Evolutionary conservation across 2,329 filamentous ascomycete genomes (phyloP), one percentile per base, ranked within the genome.

Genomic region (Trichoderma sp.): DNA sequence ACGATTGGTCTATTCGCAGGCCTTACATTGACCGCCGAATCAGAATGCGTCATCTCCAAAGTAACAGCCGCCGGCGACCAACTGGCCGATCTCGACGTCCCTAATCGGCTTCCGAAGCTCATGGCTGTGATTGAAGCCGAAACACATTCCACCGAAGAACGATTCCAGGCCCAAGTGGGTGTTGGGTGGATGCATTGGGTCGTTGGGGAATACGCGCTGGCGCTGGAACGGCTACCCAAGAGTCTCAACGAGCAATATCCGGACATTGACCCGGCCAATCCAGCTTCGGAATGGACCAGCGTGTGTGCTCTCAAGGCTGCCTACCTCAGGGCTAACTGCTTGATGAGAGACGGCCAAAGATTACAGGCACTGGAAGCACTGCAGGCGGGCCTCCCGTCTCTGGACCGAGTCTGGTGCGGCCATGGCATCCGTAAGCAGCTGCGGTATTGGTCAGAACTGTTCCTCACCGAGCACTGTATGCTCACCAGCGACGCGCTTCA

Each of bases 181-280:
- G 79, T 95, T 55, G 94, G 90, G 66, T 96, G 94, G 91, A 84
- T 97, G 74, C 89, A 96, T 76, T 97, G 92, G 88, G 87, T 89
- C 10, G 80, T 91, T 65, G 89, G 88, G 39, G 91, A 96, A 73
- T 91, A 91, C 72, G 83, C 82, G 1, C 78, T 87, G 52, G 90
- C 90, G 46, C 79, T 87, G 52, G 81, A 82, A 43, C 86, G 83
- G 68, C 82, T 97, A 16, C 92, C 92, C 4, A 84, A 83, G 69
- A 86, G 88, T 71, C 83, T 92, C 61, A 85, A 86, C 58, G 81
- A 84, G 55, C 84, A 86, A 37, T 81, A 87, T 69, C 78, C 84
- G 32, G 81, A 83, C 49, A 78, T 89, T 67, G 84, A 86, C 58
- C 81, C 81, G n/a, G 78, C 82, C n/a, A 83, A 83, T 10, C 82